Conservation (phyloP, 352 stramenopile species). For the Plasmopara muralis region DNA sequence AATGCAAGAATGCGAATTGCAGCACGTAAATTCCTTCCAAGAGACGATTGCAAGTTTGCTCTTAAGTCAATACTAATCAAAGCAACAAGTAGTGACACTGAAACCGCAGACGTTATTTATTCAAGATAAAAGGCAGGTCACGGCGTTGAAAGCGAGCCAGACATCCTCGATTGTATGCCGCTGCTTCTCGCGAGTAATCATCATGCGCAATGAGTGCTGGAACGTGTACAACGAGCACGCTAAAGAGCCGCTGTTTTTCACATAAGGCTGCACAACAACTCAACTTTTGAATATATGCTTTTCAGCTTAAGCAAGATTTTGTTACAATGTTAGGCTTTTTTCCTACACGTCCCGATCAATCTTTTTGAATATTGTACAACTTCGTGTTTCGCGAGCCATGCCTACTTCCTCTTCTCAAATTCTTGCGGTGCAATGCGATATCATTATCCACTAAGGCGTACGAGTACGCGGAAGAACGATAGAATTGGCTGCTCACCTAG, state of each 20-base stretch:
- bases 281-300: too few species aligned
- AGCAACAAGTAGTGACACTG: not conserved
- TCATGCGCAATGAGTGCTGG: not conserved
- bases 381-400: not conserved
- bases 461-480: not conserved
- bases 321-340: too few species aligned
- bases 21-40: not conserved
- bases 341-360: too few species aligned
- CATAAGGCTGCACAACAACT: not conserved
- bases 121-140: too few species aligned
- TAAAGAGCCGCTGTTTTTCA: not conserved
- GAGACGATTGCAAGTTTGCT: not conserved
- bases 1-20: not conserved
- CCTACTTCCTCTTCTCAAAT: not conserved
- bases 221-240: not conserved
- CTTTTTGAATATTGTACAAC: not conserved
- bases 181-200: not conserved
- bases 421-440: not conserved
- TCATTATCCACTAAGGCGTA: not conserved
- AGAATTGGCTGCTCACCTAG: not conserved
- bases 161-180: too few species aligned
- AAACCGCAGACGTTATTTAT: not conserved
- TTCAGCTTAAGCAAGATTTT: too few species aligned
- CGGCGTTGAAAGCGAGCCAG: too few species aligned
- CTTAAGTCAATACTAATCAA: not conserved